A percentile compares a stretch with the other conserved stretches of the same genome.
These are phyloP conservation scores for Chlamydomonas schloesseri DNA, from an alignment of 139 green algal species.

Conservation along the genomic window DNA sequence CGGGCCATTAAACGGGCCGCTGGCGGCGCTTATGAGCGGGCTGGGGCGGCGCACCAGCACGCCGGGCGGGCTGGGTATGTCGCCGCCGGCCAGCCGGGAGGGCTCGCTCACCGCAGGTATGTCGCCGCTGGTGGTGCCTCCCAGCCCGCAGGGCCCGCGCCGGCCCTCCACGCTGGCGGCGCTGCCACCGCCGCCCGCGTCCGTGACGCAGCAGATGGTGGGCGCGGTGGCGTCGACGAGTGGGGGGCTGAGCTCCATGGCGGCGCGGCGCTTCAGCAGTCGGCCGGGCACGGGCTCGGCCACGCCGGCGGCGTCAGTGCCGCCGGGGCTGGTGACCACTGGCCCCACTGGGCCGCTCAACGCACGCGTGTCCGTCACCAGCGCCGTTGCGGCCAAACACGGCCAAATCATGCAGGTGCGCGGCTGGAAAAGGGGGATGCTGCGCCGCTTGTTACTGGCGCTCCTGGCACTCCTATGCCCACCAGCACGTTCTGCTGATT, in stretches of 20 bases:
- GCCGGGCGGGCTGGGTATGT: not conserved
- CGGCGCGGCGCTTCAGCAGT: constrained; percentile 22
- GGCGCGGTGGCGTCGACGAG: not conserved
- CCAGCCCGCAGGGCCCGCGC: not conserved
- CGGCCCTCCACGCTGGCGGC: constrained; percentile 6
- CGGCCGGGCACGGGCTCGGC: not conserved
- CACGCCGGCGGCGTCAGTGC: not conserved
- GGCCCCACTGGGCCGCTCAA: constrained; percentile 20
- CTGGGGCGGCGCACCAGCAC: constrained; percentile 1
- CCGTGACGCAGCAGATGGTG: not conserved
- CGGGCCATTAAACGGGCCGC: not conserved
- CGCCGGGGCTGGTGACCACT: not conserved
- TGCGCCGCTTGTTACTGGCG: too few relatives aligned
- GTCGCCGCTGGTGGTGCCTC: not conserved
- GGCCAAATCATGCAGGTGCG: constrained; percentile 41
- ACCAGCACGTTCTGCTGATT: too few relatives aligned
- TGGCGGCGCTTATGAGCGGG: not conserved
- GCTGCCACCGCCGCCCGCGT: constrained; percentile 15
- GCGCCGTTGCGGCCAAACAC: constrained; percentile 38
- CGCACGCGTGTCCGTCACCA: constrained; percentile 11
- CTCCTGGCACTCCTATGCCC: too few relatives aligned
- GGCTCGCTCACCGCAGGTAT: not conserved
- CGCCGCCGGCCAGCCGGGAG: not conserved
- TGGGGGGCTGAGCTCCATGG: constrained; percentile 28
- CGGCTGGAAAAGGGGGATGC: too few relatives aligned